These are phyloP conservation scores for Lactarius akahatsu DNA, from an alignment of 768 basidiomycete genomes.

Conservation along the genomic window DNA sequence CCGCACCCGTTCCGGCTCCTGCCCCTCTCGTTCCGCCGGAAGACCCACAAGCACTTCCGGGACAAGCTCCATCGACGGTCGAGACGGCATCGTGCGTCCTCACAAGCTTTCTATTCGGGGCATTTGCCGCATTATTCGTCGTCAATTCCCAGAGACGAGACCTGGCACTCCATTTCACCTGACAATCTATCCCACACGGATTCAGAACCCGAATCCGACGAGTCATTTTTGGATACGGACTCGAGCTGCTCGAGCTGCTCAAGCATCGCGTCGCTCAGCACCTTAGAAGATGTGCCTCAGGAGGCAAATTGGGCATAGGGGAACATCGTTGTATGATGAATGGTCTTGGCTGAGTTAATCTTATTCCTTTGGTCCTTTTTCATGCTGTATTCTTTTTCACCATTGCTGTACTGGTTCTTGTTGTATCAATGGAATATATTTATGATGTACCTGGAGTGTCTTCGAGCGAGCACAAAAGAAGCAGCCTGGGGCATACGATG, in stretches of 20 bases:
- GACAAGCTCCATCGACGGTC: conserved; percentile 28
- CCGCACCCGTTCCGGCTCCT: conserved; percentile 19
- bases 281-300: conserved; percentile 19
- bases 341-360: conserved; percentile 5
- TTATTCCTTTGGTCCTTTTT: conserved; percentile 14
- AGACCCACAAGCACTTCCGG: conserved; percentile 17
- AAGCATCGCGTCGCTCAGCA: conserved; percentile 29
- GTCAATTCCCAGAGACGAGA: conserved; percentile 31
- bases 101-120: conserved; percentile 60
- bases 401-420: neutral
- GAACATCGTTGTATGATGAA: conserved; percentile 1
- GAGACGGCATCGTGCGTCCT: conserved; percentile 47
- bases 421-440: conserved; percentile 25
- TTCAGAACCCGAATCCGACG: conserved; percentile 21
- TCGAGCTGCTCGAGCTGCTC: conserved; percentile 30
- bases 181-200: conserved; percentile 10
- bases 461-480: neutral
- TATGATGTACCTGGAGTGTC: neutral
- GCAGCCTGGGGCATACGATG: too few species aligned
- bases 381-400: conserved; percentile 14
- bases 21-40: conserved; percentile 30
- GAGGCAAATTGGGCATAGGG: conserved; percentile 6
- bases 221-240: conserved; percentile 11
- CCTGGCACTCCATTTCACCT: conserved; percentile 29
- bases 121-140: conserved; percentile 48